A percentile compares a stretch with the other conserved stretches of the same genome.
Conservation (phyloP, 2,329 filamentous ascomycete species). For the Pleoardoris graminearum region DNA sequence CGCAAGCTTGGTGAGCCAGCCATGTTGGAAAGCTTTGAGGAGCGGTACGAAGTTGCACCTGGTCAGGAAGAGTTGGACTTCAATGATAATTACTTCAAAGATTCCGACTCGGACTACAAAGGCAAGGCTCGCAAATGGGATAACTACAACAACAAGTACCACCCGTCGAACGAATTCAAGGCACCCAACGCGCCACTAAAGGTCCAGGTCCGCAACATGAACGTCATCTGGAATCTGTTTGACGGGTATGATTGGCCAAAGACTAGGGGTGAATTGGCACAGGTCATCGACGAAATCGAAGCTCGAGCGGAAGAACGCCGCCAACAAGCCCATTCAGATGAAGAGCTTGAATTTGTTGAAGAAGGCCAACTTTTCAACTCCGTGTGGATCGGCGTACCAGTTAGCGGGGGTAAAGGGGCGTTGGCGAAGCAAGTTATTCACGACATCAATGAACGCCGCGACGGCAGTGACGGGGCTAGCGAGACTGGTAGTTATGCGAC, state of each 20-base stretch:
- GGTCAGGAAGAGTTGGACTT: constrained; percentile 69
- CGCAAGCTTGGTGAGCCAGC: constrained; percentile 41
- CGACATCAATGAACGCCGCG: constrained; percentile 56
- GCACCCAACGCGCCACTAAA: constrained; percentile 71
- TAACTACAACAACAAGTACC: constrained; percentile 74
- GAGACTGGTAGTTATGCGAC: constrained; percentile 90
- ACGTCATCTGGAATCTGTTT: constrained; percentile 96
- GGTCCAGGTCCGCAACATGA: constrained; percentile 79
- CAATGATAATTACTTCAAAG: constrained; percentile 74
- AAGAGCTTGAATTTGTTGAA: constrained; percentile 65
- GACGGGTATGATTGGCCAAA: constrained; percentile 96
- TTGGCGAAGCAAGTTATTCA: constrained; percentile 83
- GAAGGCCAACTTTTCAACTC: constrained; percentile 98
- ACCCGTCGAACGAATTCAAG: constrained; percentile 64
- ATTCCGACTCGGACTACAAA: constrained; percentile 61
- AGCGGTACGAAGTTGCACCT: constrained; percentile 58
- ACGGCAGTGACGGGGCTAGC: constrained; percentile 72
- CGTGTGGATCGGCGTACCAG: constrained; percentile 92
- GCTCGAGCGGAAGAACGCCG: constrained; percentile 76
- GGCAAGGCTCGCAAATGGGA: constrained; percentile 79
- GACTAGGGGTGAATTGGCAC: constrained; percentile 82
- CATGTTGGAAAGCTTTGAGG: constrained; percentile 57
- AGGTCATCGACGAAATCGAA: constrained; percentile 88
- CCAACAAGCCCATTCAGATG: constrained; percentile 64
- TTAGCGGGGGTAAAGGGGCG: constrained; percentile 81